Percentiles rank a stretch among this genome's conserved stretches.
These are phyloP conservation scores for Aspergillus pseudoviridinutans DNA, from an alignment of 2,329 filamentous ascomycete genomes.

Conservation along the genomic window DNA sequence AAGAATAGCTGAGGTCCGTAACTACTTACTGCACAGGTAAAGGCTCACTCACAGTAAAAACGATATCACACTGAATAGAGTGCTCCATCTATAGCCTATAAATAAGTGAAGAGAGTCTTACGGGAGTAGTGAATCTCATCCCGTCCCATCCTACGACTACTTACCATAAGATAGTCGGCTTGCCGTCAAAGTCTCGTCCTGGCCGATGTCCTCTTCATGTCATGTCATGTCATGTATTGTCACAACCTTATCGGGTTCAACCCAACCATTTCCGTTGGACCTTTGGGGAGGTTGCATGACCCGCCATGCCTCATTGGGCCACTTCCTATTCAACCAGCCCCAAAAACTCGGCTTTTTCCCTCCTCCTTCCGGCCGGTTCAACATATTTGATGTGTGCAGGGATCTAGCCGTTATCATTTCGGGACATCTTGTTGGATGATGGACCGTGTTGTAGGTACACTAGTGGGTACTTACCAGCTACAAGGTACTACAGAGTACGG, in stretches of 20 bases:
- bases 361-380: slow-evolving; percentile 24
- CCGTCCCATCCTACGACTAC: neutral
- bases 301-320: slow-evolving; percentile 33
- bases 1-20: neutral
- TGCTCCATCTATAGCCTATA: neutral
- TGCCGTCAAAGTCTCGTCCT: neutral
- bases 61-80: neutral
- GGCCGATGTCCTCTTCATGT: neutral
- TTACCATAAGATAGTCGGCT: neutral
- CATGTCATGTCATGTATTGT: slow-evolving; percentile 11
- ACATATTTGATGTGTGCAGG: slow-evolving; percentile 13
- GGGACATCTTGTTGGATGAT: neutral
- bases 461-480: neutral
- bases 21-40: neutral
- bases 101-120: neutral
- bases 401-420: neutral
- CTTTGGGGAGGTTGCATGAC: slow-evolving; percentile 27
- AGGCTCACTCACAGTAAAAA: neutral
- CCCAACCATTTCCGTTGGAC: slow-evolving; percentile 32
- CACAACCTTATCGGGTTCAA: slow-evolving; percentile 16
- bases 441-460: neutral
- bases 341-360: slow-evolving; percentile 12
- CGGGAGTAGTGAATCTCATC: neutral
- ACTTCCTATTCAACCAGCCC: slow-evolving; percentile 30
- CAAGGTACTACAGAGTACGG: neutral